Percentiles rank a stretch among this genome's conserved stretches.
phyloP scores from a whole-genome alignment of 768 basidiomycete species.

The Amanita thiersii region DNA sequence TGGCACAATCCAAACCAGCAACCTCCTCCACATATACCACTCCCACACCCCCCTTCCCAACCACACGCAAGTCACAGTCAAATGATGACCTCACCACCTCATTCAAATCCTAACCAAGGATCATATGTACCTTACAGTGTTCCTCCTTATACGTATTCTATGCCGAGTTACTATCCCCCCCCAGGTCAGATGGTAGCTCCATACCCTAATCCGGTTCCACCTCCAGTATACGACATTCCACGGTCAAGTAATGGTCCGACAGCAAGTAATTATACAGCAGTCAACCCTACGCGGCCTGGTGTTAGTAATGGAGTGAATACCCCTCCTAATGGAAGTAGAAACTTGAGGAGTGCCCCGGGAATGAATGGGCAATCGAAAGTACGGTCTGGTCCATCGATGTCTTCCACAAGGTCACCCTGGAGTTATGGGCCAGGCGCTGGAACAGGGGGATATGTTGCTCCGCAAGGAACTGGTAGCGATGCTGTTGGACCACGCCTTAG shows the following conservation, averaged over 20 bases:
- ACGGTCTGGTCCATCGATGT: slow-evolving; percentile 19
- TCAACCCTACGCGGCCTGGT: slow-evolving; percentile 11
- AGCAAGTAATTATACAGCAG: slow-evolving; percentile 12
- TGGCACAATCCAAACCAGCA: slow-evolving; percentile 28
- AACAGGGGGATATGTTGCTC: slow-evolving; percentile 32
- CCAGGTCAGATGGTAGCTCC: slow-evolving; percentile 8
- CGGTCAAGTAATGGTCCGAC: slow-evolving; percentile 20
- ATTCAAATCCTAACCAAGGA: slow-evolving; percentile 20
- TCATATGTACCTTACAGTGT: slow-evolving; percentile 27
- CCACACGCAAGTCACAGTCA: slow-evolving; percentile 12
- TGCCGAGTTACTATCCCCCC: slow-evolving; percentile 22
- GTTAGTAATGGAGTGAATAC: slow-evolving; percentile 16
- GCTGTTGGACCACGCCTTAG: slow-evolving; percentile 61
- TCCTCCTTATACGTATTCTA: slow-evolving; percentile 15
- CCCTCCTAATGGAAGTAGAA: slow-evolving; percentile 18
- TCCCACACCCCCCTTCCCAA: slow-evolving; percentile 20
- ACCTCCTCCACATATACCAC: slow-evolving; percentile 23
- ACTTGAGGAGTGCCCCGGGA: slow-evolving; percentile 7
- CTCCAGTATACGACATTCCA: slow-evolving; percentile 20
- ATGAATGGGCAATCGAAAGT: slow-evolving; percentile 24
- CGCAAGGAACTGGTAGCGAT: slow-evolving; percentile 28
- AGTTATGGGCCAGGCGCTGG: slow-evolving; percentile 61
- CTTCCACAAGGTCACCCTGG: slow-evolving; percentile 49
- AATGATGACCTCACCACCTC: slow-evolving; percentile 15
- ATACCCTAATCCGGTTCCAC: slow-evolving; percentile 13